Evolutionary conservation across 1,284 basidiomycete species (phyloP).

Genomic region (Sporisorium reilianum): DNA sequence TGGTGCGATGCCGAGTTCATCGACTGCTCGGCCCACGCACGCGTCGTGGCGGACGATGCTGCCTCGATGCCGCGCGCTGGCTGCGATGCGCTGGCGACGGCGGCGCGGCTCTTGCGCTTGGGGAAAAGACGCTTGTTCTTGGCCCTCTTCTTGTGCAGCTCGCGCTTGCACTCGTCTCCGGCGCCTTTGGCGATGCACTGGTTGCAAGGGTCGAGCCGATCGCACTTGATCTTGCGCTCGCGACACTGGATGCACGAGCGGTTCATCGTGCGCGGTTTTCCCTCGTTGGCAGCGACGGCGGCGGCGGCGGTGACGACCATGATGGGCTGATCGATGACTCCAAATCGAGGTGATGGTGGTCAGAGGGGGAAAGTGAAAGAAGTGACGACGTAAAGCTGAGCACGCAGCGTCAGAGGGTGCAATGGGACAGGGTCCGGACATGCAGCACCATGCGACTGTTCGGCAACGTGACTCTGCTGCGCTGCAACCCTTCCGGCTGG

Average conservation of each 20-base stretch:
- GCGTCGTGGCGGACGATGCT: neutral
- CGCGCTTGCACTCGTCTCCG: constrained; percentile 32
- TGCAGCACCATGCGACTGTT: too few relatives aligned
- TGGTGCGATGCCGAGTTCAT: constrained; percentile 24
- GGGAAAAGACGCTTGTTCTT: constrained; percentile 48
- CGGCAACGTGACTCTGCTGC: too few relatives aligned
- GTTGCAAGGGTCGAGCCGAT: constrained; percentile 40
- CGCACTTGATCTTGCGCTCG: constrained; percentile 50
- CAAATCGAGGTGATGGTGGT: neutral
- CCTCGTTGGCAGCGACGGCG: constrained; percentile 1
- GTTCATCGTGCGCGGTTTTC: constrained; percentile 29
- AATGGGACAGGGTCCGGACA: too few relatives aligned
- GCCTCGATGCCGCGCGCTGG: neutral
- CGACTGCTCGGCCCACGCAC: constrained; percentile 20
- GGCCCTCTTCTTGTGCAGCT: constrained; percentile 45
- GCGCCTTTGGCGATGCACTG: constrained; percentile 36
- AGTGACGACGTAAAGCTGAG: too few relatives aligned
- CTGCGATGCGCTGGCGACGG: neutral
- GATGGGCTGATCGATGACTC: neutral
- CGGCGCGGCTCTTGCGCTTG: constrained; percentile 25
- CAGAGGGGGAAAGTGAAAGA: too few relatives aligned
- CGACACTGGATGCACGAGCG: constrained; percentile 48
- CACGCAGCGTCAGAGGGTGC: too few relatives aligned
- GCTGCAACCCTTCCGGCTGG: too few relatives aligned
- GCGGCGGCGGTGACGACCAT: constrained; percentile 12